Percentiles rank a stretch among this genome's conserved stretches.
phyloP scores from a whole-genome alignment of 1,139 yeast species.

The Saccharomyces hybrid region DNA sequence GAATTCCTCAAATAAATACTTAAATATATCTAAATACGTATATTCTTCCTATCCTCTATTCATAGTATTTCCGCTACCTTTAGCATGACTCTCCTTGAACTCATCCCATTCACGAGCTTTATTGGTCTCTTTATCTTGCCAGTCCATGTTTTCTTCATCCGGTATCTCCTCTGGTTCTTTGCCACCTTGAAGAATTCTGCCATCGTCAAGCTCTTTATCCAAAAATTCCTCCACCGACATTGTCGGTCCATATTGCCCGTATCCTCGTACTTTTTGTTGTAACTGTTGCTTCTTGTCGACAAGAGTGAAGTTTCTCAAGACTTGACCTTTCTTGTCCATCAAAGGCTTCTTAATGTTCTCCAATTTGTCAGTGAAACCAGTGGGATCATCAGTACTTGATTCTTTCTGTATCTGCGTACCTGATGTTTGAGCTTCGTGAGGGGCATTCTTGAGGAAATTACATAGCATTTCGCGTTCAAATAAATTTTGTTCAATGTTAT shows the following conservation, averaged over 20 bases:
- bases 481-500: slow-evolving; percentile 31
- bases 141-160: slow-evolving; percentile 45
- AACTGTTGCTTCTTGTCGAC: slow-evolving; percentile 54
- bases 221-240: slow-evolving; percentile 91
- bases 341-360: slow-evolving; percentile 41
- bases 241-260: slow-evolving; percentile 89
- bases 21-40: neutral
- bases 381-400: slow-evolving; percentile 18
- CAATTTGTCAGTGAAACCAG: slow-evolving; percentile 48
- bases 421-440: slow-evolving; percentile 12
- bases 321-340: slow-evolving; percentile 63
- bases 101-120: slow-evolving; percentile 86
- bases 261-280: slow-evolving; percentile 66
- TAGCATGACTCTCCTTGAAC: slow-evolving; percentile 78
- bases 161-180: slow-evolving; percentile 39
- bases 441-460: slow-evolving; percentile 22
- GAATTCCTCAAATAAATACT: neutral
- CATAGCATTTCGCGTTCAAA: slow-evolving; percentile 24
- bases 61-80: slow-evolving; percentile 84
- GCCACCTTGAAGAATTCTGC: slow-evolving; percentile 62
- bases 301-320: slow-evolving; percentile 77
- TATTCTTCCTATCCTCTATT: slow-evolving; percentile 52
- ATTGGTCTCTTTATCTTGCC: slow-evolving; percentile 48
- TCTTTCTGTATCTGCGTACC: slow-evolving; percentile 11
- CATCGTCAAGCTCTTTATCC: slow-evolving; percentile 77